Base-by-base conservation (phyloP, 768 basidiomycete species). In the Royoungia palumana region DNA sequence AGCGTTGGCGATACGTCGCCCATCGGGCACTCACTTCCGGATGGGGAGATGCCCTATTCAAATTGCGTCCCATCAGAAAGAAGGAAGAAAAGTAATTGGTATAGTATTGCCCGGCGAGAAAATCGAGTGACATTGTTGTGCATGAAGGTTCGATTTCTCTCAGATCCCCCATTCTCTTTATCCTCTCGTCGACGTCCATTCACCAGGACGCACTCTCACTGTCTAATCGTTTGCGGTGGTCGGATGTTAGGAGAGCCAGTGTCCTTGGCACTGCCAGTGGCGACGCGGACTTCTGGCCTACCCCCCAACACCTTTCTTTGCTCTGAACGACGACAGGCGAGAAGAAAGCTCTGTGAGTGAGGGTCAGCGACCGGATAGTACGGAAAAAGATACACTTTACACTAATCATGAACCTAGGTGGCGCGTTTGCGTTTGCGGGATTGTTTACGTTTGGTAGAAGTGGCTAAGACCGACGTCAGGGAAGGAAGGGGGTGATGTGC, bases 231-330 rank as follows among this genome's bases (percentile, higher is more conserved):
- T 24, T 57, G 53, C 12, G 16, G 35, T 2, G 50, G 55, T 17
- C 50, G 48, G 30, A 47, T 17, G 0, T 28, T 40, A 4, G 27
- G 5, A 9, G 61, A 47, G 28, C 19, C 51, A 20, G 21, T 4
- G 12, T 41, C n/a, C 34, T 24, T 51, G 38, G 51, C 41, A 25
- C 17, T 56, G 14, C n/a, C n/a, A n/a, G n/a, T n/a, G n/a, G 45
- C 41, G 2, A 53, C 9, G 5, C 16, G 36, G 8, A 32, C 20
- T 1, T 39, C 21, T 14, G 56, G 53, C 35, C 16, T 50, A 21
- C 62, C 61, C 8, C 44, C 35, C 5, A 44, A 52, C 16, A 17
- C 25, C 13, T 42, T 24, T 20, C 19, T 35, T 5, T 35, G 27
- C 25, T 25, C 21, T 16, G 10, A 6, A 24, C 6, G 22, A 35